Conservation (phyloP, 805 yeast genomes). For the Barnettozyma siamensis region DNA sequence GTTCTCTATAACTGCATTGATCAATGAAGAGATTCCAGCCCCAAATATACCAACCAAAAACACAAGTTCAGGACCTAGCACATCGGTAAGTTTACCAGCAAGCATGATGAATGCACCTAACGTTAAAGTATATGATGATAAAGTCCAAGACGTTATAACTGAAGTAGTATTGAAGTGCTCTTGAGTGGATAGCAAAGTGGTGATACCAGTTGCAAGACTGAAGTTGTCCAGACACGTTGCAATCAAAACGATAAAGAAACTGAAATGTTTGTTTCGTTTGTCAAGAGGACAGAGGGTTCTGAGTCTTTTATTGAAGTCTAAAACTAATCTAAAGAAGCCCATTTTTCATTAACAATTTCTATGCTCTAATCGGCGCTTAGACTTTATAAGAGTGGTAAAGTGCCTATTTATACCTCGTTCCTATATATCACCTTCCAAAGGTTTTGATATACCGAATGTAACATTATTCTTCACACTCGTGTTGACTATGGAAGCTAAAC, state of each 20-base stretch:
- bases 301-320: background rate
- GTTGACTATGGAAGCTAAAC: too few relatives aligned
- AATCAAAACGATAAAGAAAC: background rate
- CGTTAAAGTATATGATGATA: constrained; percentile 38
- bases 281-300: background rate
- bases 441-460: too few relatives aligned
- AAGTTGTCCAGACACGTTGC: constrained; percentile 9
- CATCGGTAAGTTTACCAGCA: constrained; percentile 36
- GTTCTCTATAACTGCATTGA: constrained; percentile 33
- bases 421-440: too few relatives aligned
- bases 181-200: constrained; percentile 1
- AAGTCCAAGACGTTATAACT: constrained; percentile 35
- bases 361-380: too few relatives aligned
- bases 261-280: background rate
- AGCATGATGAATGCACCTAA: constrained; percentile 38
- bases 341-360: background rate
- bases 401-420: too few relatives aligned
- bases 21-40: constrained; percentile 22
- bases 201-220: constrained; percentile 8
- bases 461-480: too few relatives aligned
- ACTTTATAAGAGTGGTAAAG: too few relatives aligned
- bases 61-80: constrained; percentile 30
- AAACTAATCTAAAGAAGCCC: background rate
- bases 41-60: background rate
- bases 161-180: constrained; percentile 3